Evolutionary conservation across 257 asterid genomes (phyloP), one percentile per base, ranked within the genome.

Genomic region (Petunia axillaris): DNA sequence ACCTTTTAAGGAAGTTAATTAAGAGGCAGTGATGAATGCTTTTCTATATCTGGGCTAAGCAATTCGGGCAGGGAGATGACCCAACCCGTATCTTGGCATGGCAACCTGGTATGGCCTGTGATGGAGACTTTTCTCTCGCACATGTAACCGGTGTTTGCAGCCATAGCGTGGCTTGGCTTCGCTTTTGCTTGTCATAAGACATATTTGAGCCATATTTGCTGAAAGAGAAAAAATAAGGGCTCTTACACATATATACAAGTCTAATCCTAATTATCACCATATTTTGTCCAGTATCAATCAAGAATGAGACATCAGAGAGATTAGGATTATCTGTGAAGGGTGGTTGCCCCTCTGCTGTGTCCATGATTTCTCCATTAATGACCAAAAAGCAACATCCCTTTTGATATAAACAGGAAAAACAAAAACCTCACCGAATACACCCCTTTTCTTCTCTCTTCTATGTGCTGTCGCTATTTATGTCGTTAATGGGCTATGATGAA

Each of bases 11-110:
- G n/a, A 67, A 41, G 43, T 25, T n/a, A 43, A 14, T 71, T 2
- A 35, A 48, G 77, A 64, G 71, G 48, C 71, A 38, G 48, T 64
- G 71, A 13, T 64, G 71, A 64, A 59, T 62, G 4, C 8, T 63
- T 63, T 3, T 63, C 37, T 63, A 36, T 67, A 41, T 43, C 54
- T n/a, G 39, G 75, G 55, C 54, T 43, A n/a, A 43, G 38, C 1
- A 67, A 64, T 38, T 73, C 5, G 3, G 44, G 44, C 78, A 35
- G 11, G 11, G 46, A 35, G 78, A 73, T 50, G 3, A 35, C 13
- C 60, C 3, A 2, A 73, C 36, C 78, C 0, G 13, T 50, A 73
- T 13, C 62, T 35, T 73, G 78, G 36, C 35, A 4, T 50, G 62
- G 25, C 36, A 73, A 73, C 62, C 35, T 3, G 41, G 10, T 35